Conservation (phyloP, 192 early-diverging fungal species). For the Backusella australiensis region DNA sequence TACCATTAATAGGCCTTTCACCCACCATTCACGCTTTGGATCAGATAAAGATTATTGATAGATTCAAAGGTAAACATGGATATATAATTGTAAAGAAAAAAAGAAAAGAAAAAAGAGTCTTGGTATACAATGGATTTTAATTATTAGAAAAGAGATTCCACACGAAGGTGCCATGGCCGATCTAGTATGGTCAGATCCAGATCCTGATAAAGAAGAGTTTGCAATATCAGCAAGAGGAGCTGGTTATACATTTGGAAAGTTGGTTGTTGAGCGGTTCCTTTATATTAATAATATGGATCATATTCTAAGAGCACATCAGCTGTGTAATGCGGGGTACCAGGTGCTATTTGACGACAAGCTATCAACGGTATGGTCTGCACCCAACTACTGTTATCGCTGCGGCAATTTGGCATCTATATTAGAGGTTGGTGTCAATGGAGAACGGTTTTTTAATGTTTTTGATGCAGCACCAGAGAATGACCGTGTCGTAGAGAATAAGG, state of each 20-base stretch:
- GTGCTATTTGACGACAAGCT: conserved; percentile 82
- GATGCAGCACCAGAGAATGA: conserved; percentile 82
- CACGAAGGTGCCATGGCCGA: conserved; percentile 95
- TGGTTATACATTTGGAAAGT: conserved; percentile 82
- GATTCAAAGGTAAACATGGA: conserved; percentile 65
- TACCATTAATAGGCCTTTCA: conserved; percentile 54
- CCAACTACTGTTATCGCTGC: conserved; percentile 84
- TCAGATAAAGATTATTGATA: conserved; percentile 82
- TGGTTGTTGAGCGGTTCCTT: conserved; percentile 77
- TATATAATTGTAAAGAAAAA: not conserved
- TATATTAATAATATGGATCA: conserved; percentile 75
- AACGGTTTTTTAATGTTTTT: conserved; percentile 88
- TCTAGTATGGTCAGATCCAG: conserved; percentile 90
- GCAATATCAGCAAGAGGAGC: conserved; percentile 84
- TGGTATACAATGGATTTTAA: conserved; percentile 2
- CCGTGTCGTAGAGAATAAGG: conserved; percentile 23
- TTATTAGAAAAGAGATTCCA: conserved; percentile 70
- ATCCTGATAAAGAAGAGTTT: conserved; percentile 74
- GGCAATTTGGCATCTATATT: conserved; percentile 84
- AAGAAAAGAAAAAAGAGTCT: not conserved
- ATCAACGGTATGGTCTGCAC: conserved; percentile 87
- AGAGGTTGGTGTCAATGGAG: conserved; percentile 70
- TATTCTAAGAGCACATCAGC: conserved; percentile 83
- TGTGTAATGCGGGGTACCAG: conserved; percentile 87
- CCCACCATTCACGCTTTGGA: conserved; percentile 84